These are phyloP conservation scores for Magnaporthales sp. DNA, from an alignment of 2,329 filamentous ascomycete genomes.

Conservation along the genomic window DNA sequence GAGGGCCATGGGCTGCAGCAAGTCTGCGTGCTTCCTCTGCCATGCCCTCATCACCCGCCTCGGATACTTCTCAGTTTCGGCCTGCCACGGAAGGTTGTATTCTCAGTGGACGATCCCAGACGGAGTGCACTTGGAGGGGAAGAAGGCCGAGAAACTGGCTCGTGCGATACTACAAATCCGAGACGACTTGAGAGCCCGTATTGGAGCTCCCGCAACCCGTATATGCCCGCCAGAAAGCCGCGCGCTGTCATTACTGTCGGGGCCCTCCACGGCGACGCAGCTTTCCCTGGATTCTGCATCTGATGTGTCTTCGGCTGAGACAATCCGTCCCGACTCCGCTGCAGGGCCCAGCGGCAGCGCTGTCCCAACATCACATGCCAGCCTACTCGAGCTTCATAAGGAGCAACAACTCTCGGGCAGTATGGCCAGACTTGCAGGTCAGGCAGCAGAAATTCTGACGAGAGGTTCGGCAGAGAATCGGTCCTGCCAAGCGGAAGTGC, in stretches of 20 bases:
- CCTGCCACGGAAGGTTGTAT: constrained; percentile 1
- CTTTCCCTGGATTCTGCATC: background rate
- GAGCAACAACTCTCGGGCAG: too few relatives aligned
- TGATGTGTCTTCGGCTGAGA: too few relatives aligned
- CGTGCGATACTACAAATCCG: too few relatives aligned
- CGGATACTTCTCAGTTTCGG: background rate
- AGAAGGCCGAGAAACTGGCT: too few relatives aligned
- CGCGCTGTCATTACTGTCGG: background rate
- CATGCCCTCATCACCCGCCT: constrained; percentile 1
- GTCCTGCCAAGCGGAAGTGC: background rate
- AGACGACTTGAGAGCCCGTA: too few relatives aligned
- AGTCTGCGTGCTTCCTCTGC: constrained; percentile 5
- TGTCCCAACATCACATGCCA: too few relatives aligned
- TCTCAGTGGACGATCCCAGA: constrained; percentile 2
- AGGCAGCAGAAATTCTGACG: background rate
- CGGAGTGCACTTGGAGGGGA: background rate
- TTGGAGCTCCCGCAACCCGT: too few relatives aligned
- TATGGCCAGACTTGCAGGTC: too few relatives aligned
- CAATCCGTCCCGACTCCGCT: too few relatives aligned
- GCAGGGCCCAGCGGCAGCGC: too few relatives aligned
- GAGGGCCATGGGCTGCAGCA: constrained; percentile 6
- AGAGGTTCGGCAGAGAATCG: background rate
- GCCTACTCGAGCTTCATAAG: too few relatives aligned
- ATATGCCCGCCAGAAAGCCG: background rate
- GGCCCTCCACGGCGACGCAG: background rate